phyloP scores from a whole-genome alignment of 768 basidiomycete genomes.

The Tylopilus rubrobrunneus region DNA sequence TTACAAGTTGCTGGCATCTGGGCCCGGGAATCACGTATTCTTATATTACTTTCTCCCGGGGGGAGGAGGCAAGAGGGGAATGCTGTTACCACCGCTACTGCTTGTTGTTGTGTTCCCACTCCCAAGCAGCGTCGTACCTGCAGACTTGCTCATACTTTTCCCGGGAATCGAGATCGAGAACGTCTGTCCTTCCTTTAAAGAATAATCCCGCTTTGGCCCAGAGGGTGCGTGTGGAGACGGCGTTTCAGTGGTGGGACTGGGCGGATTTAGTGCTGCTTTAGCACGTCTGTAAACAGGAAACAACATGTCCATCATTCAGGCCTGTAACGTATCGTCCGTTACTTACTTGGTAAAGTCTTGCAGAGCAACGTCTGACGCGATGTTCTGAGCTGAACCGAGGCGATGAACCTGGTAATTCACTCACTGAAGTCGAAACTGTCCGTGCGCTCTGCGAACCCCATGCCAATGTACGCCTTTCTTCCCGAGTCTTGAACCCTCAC shows the following conservation, averaged over 20 bases:
- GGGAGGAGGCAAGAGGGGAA: slow-evolving; percentile 83
- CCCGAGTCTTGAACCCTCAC: slow-evolving; percentile 86
- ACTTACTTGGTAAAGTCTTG: slow-evolving; percentile 81
- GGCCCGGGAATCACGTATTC: background rate
- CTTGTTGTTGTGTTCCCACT: slow-evolving; percentile 17
- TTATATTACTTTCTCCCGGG: slow-evolving; percentile 49
- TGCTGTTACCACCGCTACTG: slow-evolving; percentile 31
- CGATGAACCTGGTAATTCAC: slow-evolving; percentile 25
- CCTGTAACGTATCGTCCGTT: background rate
- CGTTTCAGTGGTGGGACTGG: slow-evolving; percentile 37
- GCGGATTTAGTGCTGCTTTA: slow-evolving; percentile 59
- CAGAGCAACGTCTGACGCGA: slow-evolving; percentile 65
- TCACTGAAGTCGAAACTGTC: slow-evolving; percentile 92
- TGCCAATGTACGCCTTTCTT: slow-evolving; percentile 87
- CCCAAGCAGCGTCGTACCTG: slow-evolving; percentile 34
- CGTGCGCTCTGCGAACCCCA: slow-evolving; percentile 86
- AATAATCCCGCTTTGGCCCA: slow-evolving; percentile 91
- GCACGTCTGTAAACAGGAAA: slow-evolving; percentile 43
- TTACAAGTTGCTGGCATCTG: too few relatives aligned
- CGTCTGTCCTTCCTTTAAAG: slow-evolving; percentile 91
- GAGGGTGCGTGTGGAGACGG: slow-evolving; percentile 67
- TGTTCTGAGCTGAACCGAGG: slow-evolving; percentile 4
- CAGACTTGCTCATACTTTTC: slow-evolving; percentile 41
- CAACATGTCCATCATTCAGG: background rate
- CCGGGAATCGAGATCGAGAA: slow-evolving; percentile 91